phyloP scores from a whole-genome alignment of 345 rosid genomes.

The Jatropha curcas region DNA sequence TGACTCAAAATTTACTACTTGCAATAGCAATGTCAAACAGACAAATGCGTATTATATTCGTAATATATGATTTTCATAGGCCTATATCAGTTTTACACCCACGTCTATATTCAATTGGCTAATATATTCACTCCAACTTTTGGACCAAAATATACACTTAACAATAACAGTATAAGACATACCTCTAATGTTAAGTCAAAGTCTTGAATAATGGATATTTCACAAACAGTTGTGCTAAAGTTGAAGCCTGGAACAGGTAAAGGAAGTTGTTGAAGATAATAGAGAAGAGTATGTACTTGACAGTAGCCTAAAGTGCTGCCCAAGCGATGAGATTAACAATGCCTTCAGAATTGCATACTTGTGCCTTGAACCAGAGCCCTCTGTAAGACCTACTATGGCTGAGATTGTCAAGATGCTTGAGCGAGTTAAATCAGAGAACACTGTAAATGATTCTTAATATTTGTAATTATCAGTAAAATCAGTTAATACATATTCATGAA shows the following conservation, averaged over 20 bases:
- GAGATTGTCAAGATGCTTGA: slow-evolving; percentile 87
- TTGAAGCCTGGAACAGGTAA: slow-evolving; percentile 51
- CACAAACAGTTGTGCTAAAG: not conserved
- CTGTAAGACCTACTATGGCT: slow-evolving; percentile 73
- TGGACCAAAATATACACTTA: too few relatives aligned
- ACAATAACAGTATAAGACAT: too few relatives aligned
- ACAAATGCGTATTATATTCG: too few relatives aligned
- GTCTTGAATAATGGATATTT: not conserved
- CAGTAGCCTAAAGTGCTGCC: slow-evolving; percentile 47
- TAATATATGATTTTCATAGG: too few relatives aligned
- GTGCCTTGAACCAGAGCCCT: slow-evolving; percentile 88
- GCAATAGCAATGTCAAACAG: too few relatives aligned
- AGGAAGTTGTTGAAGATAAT: slow-evolving; percentile 64
- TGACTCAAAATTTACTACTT: too few relatives aligned
- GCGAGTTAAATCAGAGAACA: slow-evolving; percentile 39
- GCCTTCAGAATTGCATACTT: slow-evolving; percentile 57
- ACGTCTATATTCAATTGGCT: too few relatives aligned
- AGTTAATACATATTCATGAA: not conserved
- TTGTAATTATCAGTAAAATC: not conserved
- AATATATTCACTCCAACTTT: too few relatives aligned
- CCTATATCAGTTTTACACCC: too few relatives aligned
- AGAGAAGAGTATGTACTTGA: slow-evolving; percentile 65
- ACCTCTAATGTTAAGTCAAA: too few relatives aligned
- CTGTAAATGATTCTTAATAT: slow-evolving; percentile 18
- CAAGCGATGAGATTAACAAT: slow-evolving; percentile 54